Base-by-base conservation (phyloP, 1,139 yeast genomes). In the Yamadazyma oceani region DNA sequence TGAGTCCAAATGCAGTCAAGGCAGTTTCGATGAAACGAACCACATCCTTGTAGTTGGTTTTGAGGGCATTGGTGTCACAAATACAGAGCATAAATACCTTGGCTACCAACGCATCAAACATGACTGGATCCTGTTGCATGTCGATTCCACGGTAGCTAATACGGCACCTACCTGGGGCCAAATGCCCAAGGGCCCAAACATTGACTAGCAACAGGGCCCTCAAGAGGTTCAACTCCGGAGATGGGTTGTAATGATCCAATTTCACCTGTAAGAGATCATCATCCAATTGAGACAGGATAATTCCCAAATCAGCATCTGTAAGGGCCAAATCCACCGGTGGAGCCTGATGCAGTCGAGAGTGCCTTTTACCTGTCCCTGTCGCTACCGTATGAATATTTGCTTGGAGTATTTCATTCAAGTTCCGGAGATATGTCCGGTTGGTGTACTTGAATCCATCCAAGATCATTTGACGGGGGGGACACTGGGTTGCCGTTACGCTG, bases 31-130 rank as follows among this genome's bases (percentile, higher is more conserved):
- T 24, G n/a, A 24, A 24, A 6, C 26, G 5, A 12, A 26, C 17
- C 14, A 54, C 29, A 0, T 39, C 34, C 2, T 26, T 13, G 33
- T 43, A 43, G 17, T 44, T 43, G 21, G 42, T 23, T 32, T 38
- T 39, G 13, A 45, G 39, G 5, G 43, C 41, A 39, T 55, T 54
- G 24, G 46, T 46, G 42, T 56, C 61, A 30, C 52, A 44, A 5
- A 54, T 31, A 2, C 50, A 36, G 6, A 38, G 39, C 9, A 51
- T 36, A 12, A 27, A 15, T 16, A 6, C 21, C 11, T 27, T 26
- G 10, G 5, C 9, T 13, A 26, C 4, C 13, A 27, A 15, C 21
- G 5, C 8, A 19, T 19, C 21, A 19, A 19, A 19, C 8, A 19
- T 8, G 5, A 8, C 21, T 19, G 5, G 21, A 19, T 9, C 11